Base-by-base conservation (phyloP, 2,329 filamentous ascomycete species). In the Aspergillus sclerotialis region DNA sequence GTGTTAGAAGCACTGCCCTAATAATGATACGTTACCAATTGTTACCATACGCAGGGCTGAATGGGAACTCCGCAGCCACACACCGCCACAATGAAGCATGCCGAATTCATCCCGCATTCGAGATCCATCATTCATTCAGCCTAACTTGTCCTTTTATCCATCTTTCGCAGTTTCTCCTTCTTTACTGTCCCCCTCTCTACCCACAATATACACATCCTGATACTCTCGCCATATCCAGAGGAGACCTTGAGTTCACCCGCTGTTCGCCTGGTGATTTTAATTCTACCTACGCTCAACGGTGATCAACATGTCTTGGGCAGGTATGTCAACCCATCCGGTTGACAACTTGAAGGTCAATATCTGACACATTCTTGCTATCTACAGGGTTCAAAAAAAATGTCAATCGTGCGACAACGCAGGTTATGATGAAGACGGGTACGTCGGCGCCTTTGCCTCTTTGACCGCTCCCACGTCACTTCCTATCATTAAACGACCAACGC, bases 401-500 rank as follows among this genome's bases (percentile, higher is more conserved):
- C 72, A 90, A 92, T 73, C 87, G 92, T 70, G 90, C 90, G 55
- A 95, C 90, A 66, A 98, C 93, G 69, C 89, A 95, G 80, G 90
- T 96, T 44, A 95, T 98, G 87, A 96, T 98, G 90, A 98, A 98
- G 76, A 94, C 89, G 38, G 86, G 82, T 84, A 63, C 45, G 72
- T 54, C 25, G 28, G 32, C 46, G 42, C 36, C 40, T 44, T 38
- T n/a, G n/a, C n/a, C n/a, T n/a, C 44, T 44, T 42, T 43, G 31
- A 36, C 40, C 38, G 30, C n/a, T 38, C 44, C 36, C 28, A 35
- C 26, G 25, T 32, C 27, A 30, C 26, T 21, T 30, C 19, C 31
- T 25, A 31, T 27, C 24, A 30, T 33, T 27, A 27, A 31, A 12
- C 32, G 29, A 24, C 23, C 23, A n/a, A n/a, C 23, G 8, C 23